These are phyloP conservation scores for Pharus latifolius DNA, from an alignment of 176 grass and related monocot species.

Conservation along the genomic window DNA sequence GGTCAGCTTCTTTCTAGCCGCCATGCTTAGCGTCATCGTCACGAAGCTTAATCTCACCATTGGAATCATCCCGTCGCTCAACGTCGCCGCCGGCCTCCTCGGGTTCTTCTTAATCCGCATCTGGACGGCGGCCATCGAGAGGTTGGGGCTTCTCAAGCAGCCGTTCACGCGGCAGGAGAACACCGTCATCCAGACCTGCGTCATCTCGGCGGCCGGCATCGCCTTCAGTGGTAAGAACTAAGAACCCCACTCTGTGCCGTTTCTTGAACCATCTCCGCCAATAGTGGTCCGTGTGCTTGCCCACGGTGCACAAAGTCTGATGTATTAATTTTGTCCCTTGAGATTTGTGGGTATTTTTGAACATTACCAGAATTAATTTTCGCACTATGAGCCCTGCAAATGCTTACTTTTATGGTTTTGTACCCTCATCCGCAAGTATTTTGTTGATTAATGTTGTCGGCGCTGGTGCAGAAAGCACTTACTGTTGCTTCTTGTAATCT, in stretches of 20 bases:
- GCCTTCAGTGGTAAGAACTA: constrained; percentile 33
- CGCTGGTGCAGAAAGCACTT: too few relatives aligned
- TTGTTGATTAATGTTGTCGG: too few relatives aligned
- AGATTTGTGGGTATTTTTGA: too few relatives aligned
- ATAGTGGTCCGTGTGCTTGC: not conserved
- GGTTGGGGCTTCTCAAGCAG: constrained; percentile 10
- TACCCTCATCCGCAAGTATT: too few relatives aligned
- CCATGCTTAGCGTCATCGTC: constrained; percentile 27
- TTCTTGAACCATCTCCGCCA: not conserved
- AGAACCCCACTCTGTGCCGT: too few relatives aligned
- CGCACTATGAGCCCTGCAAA: too few relatives aligned
- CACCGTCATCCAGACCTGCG: constrained; percentile 30
- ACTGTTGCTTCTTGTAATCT: too few relatives aligned
- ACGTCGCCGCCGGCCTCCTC: constrained; percentile 32
- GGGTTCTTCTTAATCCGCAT: constrained; percentile 34
- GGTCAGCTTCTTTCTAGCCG: constrained; percentile 52
- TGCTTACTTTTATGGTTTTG: too few relatives aligned
- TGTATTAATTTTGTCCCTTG: too few relatives aligned
- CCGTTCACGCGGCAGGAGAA: constrained; percentile 49
- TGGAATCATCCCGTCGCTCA: constrained; percentile 32
- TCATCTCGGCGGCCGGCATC: constrained; percentile 34
- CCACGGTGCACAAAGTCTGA: too few relatives aligned
- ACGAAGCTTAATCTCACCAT: constrained; percentile 40
- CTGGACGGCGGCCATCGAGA: constrained; percentile 26
- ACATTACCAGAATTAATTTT: too few relatives aligned